Evolutionary conservation across 768 basidiomycete genomes (phyloP).

Genomic region (Lentinula sp.): DNA sequence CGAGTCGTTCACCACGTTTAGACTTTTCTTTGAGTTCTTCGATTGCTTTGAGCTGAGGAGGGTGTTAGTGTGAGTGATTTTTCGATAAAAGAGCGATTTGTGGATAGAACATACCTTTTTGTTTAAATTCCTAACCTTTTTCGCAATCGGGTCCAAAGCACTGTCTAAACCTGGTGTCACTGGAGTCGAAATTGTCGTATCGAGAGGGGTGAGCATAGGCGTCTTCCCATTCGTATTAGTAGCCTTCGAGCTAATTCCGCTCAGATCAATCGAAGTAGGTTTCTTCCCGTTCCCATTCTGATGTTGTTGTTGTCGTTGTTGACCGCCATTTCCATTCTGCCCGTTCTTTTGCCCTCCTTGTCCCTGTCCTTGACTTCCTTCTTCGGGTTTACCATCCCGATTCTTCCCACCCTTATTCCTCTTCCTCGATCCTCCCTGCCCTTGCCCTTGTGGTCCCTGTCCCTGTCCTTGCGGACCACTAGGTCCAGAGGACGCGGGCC

Average conservation of each 20-base stretch:
- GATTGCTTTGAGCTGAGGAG: slow-evolving; percentile 86
- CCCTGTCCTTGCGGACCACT: slow-evolving; percentile 9
- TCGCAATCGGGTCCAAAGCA: slow-evolving; percentile 72
- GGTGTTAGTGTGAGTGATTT: not conserved
- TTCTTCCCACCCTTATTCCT: slow-evolving; percentile 28
- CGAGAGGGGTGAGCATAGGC: slow-evolving; percentile 8
- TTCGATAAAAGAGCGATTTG: not conserved
- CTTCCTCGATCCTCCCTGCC: slow-evolving; percentile 11
- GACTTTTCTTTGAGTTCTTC: slow-evolving; percentile 94
- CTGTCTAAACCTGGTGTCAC: slow-evolving; percentile 49
- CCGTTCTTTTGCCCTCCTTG: slow-evolving; percentile 16
- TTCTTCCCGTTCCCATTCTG: slow-evolving; percentile 8
- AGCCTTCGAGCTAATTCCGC: not conserved
- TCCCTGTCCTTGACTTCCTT: slow-evolving; percentile 26
- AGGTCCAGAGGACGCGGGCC: slow-evolving; percentile 8
- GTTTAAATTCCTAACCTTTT: slow-evolving; percentile 90
- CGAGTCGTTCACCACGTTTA: slow-evolving; percentile 84
- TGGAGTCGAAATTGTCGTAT: slow-evolving; percentile 28
- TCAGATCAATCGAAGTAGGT: slow-evolving; percentile 6
- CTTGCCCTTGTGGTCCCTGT: slow-evolving; percentile 13
- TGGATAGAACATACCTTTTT: slow-evolving; percentile 69
- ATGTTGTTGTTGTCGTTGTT: slow-evolving; percentile 10
- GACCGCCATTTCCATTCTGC: slow-evolving; percentile 20
- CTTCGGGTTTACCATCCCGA: slow-evolving; percentile 21
- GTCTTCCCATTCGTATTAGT: slow-evolving; percentile 8